Evolutionary conservation across 176 grass and related monocot genomes (phyloP).

Genomic region (Avena insularis): DNA sequence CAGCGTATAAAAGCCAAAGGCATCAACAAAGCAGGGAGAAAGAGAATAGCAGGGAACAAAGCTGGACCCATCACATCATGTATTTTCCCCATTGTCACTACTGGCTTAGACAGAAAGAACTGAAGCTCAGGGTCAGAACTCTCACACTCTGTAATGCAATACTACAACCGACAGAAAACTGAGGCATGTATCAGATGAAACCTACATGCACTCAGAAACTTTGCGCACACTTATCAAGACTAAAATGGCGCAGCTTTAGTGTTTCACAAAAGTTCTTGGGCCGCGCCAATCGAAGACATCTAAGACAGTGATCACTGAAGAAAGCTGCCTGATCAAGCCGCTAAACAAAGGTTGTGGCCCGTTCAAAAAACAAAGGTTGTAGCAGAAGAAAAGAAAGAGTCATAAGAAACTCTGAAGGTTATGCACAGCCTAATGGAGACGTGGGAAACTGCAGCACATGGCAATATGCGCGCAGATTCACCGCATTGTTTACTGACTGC

Average conservation of each 20-base stretch:
- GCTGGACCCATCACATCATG: constrained; percentile 51
- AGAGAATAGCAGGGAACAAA: constrained; percentile 49
- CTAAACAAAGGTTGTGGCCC: neutral
- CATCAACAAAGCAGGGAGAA: constrained; percentile 48
- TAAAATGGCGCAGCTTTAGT: constrained; percentile 36
- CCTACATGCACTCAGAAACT: constrained; percentile 29
- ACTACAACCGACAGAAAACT: neutral
- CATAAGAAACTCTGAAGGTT: constrained; percentile 4
- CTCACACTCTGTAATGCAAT: neutral
- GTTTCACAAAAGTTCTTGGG: neutral
- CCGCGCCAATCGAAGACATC: neutral
- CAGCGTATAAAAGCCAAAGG: constrained; percentile 58
- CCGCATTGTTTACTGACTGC: constrained; percentile 54
- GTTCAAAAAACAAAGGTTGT: neutral
- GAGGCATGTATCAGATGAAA: neutral
- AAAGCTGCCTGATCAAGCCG: constrained; percentile 16
- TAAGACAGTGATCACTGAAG: neutral
- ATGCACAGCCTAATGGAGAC: constrained; percentile 32
- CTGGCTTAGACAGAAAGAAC: constrained; percentile 16
- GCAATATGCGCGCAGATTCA: constrained; percentile 33
- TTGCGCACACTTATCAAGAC: neutral
- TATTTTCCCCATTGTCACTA: constrained; percentile 26
- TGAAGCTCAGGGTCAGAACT: constrained; percentile 29
- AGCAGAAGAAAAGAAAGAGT: neutral
- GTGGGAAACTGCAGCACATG: constrained; percentile 49